A percentile compares a stretch with the other conserved stretches of the same genome.
Conservation (phyloP, 306 rosid species). For the Cicer yamashitae region DNA sequence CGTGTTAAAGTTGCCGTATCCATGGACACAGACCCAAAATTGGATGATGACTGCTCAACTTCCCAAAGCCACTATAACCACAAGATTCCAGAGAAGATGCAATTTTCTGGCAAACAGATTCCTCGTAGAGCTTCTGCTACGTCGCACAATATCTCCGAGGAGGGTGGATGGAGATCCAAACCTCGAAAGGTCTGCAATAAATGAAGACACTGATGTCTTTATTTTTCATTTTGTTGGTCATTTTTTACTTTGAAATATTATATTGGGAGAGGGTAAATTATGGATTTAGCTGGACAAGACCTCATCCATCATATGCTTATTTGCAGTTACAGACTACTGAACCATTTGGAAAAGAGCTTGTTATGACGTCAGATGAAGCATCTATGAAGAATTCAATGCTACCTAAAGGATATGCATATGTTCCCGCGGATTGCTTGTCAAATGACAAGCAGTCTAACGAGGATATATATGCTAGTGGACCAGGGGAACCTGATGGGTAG, state of each 20-base stretch:
- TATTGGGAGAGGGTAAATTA: conserved; percentile 21
- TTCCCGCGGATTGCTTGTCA: conserved; percentile 91
- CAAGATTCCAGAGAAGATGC: conserved; percentile 60
- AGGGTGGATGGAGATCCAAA: conserved; percentile 76
- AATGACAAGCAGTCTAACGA: conserved; percentile 73
- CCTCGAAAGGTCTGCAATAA: conserved; percentile 69
- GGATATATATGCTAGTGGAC: conserved; percentile 65
- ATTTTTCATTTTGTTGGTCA: neutral
- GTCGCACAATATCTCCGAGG: conserved; percentile 63
- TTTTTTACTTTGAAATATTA: neutral
- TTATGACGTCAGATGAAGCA: conserved; percentile 99
- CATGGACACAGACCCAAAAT: conserved; percentile 74
- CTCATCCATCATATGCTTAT: conserved; percentile 43
- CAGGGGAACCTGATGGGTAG: conserved; percentile 65
- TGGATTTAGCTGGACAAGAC: conserved; percentile 26
- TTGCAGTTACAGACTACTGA: conserved; percentile 69
- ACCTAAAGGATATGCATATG: conserved; percentile 96
- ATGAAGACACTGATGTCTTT: neutral
- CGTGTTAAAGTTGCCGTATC: conserved; percentile 62
- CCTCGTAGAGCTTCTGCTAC: conserved; percentile 65
- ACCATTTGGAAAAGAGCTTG: conserved; percentile 85
- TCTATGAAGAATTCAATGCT: conserved; percentile 83
- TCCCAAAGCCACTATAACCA: conserved; percentile 65
- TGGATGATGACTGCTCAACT: conserved; percentile 85
- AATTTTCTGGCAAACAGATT: conserved; percentile 90